Evolutionary conservation across 768 basidiomycete species (phyloP), one percentile per base, ranked within the genome.

Genomic region (Rhodotorula sphaerocarpa): DNA sequence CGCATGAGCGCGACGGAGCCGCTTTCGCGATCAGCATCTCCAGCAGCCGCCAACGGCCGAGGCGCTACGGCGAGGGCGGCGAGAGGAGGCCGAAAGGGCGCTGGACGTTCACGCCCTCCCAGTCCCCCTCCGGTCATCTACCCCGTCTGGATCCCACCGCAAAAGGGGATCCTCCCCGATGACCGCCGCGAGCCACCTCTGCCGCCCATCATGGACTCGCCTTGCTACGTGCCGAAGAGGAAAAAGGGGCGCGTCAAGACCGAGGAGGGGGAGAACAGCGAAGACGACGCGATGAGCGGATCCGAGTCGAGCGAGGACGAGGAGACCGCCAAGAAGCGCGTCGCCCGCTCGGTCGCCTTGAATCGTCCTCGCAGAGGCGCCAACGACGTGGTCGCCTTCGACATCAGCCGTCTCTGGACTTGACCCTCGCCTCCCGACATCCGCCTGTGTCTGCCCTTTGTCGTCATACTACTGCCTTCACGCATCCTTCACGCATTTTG

Each of bases 181-280:
- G 15, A 27, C 10, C 36, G 55, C 6, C 43, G 44, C 12, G 55
- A 56, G n/a, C 63, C 63, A 2, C 43, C 48, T 2, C 28, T 65
- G 7, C 63, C 63, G 33, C 53, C 54, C 1, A 56, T 65, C 47
- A 42, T 59, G 28, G 58, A 54, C 23, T 65, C 54, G 25, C 54
- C 58, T 21, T 59, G 63, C 34, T 65, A 53, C 58, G 54, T 65
- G 15, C 57, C 57, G 48, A 52, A 46, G 34, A 59, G 42, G 58
- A 59, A 60, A n/a, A 50, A 45, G 31, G 30, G n/a, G 36, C 27
- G 33, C 21, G 51, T 21, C 51, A 42, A 36, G 12, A 43, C 12
- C 3, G 50, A 21, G 2, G 58, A 42, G 7, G 50, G 54, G 21
- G 59, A 59, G 43, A 20, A 47, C 50, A 51, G 50, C 48, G 18